Percentiles rank a stretch among this genome's conserved stretches.
Conservation (phyloP, 2,329 filamentous ascomycete species). For the Golovinomyces cichoracearum region DNA sequence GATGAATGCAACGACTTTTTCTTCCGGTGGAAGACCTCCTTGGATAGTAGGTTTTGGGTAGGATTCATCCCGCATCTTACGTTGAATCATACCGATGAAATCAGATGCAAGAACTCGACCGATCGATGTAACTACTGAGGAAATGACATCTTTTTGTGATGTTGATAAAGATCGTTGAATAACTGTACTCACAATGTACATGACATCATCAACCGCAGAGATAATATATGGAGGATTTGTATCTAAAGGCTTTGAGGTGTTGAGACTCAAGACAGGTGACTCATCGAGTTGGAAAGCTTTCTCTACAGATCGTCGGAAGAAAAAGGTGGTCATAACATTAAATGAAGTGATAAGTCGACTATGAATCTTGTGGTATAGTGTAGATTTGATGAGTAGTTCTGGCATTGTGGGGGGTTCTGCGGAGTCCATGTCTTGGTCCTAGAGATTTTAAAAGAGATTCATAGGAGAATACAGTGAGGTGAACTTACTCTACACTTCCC, state of each 20-base stretch:
- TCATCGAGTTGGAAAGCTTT: slow-evolving; percentile 96
- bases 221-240: slow-evolving; percentile 75
- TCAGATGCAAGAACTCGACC: slow-evolving; percentile 61
- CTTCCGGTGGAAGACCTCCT: slow-evolving; percentile 63
- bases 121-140: slow-evolving; percentile 52
- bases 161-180: slow-evolving; percentile 69
- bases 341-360: slow-evolving; percentile 55
- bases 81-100: slow-evolving; percentile 89
- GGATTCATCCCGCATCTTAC: slow-evolving; percentile 89
- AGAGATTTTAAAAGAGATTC: slow-evolving; percentile 13
- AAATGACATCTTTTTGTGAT: slow-evolving; percentile 52
- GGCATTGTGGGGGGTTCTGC: slow-evolving; percentile 39
- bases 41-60: slow-evolving; percentile 61
- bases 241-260: slow-evolving; percentile 42
- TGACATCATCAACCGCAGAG: slow-evolving; percentile 88
- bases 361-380: slow-evolving; percentile 52
- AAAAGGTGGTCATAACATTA: slow-evolving; percentile 82
- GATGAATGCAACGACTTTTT: slow-evolving; percentile 68
- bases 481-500: slow-evolving; percentile 53
- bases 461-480: slow-evolving; percentile 6
- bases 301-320: slow-evolving; percentile 85
- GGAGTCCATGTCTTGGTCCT: slow-evolving; percentile 27
- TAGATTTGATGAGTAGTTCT: slow-evolving; percentile 50
- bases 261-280: slow-evolving; percentile 50
- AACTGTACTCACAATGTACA: slow-evolving; percentile 94